Conservation (phyloP, 1,139 yeast species). For the Hanseniaspora sp. region DNA sequence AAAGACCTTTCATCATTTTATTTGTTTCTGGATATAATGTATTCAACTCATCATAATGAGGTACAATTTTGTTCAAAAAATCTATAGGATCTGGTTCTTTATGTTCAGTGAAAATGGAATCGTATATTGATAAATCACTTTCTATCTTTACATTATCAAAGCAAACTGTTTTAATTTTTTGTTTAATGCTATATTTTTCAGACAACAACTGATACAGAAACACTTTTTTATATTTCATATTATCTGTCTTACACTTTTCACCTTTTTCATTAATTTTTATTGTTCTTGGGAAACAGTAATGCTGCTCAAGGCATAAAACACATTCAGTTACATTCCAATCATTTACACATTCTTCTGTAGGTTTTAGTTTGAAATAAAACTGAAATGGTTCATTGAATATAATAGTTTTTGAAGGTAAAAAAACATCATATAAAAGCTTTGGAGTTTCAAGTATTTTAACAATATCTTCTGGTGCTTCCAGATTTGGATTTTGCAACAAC, state of each 20-base stretch:
- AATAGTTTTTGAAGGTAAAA: conserved; percentile 12
- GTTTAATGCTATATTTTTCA: background rate
- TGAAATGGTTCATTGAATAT: conserved; percentile 13
- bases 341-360: background rate
- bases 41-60: conserved; percentile 13
- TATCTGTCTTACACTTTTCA: background rate
- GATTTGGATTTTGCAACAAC: background rate
- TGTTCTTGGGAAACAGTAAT: conserved; percentile 10
- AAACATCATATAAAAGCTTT: conserved; percentile 6
- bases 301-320: conserved; percentile 3
- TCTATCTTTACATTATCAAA: background rate
- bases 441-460: background rate
- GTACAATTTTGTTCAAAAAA: background rate
- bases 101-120: background rate
- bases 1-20: background rate
- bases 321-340: conserved; percentile 11
- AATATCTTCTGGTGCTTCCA: background rate
- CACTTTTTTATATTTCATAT: conserved; percentile 9
- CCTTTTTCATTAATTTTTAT: conserved; percentile 1
- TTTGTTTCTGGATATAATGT: conserved; percentile 2
- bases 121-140: conserved; percentile 3
- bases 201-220: background rate
- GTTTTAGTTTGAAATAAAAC: conserved; percentile 2
- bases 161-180: background rate
- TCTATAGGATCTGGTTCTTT: background rate